These are phyloP conservation scores for Sporobolomyces roseus DNA, from an alignment of 768 basidiomycete genomes.

Conservation along the genomic window DNA sequence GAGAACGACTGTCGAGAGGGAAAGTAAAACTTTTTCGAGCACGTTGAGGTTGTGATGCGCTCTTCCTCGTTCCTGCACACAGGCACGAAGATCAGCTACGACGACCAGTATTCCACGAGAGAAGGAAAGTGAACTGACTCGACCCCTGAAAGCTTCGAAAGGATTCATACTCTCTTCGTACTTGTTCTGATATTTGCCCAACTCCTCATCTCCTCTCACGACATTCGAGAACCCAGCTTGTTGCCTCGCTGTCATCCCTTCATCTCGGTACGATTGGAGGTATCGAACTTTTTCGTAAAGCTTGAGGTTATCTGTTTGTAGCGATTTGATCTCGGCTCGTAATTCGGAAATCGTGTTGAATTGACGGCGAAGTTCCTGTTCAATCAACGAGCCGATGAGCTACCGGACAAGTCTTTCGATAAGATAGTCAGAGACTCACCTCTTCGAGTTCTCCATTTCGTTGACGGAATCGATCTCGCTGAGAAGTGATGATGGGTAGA, in stretches of 20 bases:
- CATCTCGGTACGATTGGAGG: slow-evolving; percentile 92
- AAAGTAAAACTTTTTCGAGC: slow-evolving; percentile 79
- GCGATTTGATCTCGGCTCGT: slow-evolving; percentile 81
- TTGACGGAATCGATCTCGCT: slow-evolving; percentile 94
- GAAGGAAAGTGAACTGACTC: slow-evolving; percentile 58
- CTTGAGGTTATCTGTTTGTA: slow-evolving; percentile 94
- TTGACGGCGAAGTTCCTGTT: slow-evolving; percentile 86
- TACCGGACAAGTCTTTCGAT: not conserved
- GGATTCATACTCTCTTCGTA: slow-evolving; percentile 99
- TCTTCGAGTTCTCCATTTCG: slow-evolving; percentile 96
- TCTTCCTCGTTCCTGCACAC: slow-evolving; percentile 78
- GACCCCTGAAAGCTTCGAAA: slow-evolving; percentile 92
- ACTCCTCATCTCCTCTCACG: slow-evolving; percentile 58
- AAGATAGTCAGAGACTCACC: slow-evolving; percentile 51
- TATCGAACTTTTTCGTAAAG: slow-evolving; percentile 98
- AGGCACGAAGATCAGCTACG: not conserved
- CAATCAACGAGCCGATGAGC: not conserved
- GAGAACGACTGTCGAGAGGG: slow-evolving; percentile 76
- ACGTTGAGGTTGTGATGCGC: slow-evolving; percentile 89
- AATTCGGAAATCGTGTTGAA: slow-evolving; percentile 90
- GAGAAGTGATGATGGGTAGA: slow-evolving; percentile 95
- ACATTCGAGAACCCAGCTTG: slow-evolving; percentile 36
- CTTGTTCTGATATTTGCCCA: slow-evolving; percentile 81
- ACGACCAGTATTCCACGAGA: not conserved
- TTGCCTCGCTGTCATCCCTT: slow-evolving; percentile 58